phyloP scores from a whole-genome alignment of 2,329 filamentous ascomycete species.

The Orbilia oligospora region DNA sequence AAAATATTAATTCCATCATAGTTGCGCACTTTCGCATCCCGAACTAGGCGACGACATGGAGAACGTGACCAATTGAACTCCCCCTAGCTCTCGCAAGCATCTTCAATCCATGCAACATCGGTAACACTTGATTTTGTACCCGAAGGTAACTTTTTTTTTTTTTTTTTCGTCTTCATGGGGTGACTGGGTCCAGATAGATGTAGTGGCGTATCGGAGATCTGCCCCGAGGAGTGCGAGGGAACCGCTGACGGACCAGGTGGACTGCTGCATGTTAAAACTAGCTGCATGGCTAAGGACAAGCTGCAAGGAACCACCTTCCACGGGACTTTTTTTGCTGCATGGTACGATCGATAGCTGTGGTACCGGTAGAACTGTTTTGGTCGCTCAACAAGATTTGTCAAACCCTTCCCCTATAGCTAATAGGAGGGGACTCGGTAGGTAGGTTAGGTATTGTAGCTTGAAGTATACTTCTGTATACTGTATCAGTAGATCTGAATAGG shows the following conservation, averaged over 20 bases:
- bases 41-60: slow-evolving; percentile 53
- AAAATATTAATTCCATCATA: slow-evolving; percentile 2
- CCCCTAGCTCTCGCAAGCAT: slow-evolving; percentile 7
- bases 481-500: background rate
- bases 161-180: background rate
- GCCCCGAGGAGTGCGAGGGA: slow-evolving; percentile 39
- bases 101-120: slow-evolving; percentile 17
- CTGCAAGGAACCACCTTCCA: slow-evolving; percentile 50
- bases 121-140: slow-evolving; percentile 48
- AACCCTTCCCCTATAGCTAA: background rate
- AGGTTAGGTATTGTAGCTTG: slow-evolving; percentile 12
- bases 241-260: slow-evolving; percentile 15
- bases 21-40: slow-evolving; percentile 28
- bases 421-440: background rate
- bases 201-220: slow-evolving; percentile 53
- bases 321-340: slow-evolving; percentile 7
- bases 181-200: slow-evolving; percentile 24
- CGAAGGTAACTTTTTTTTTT: slow-evolving; percentile 55
- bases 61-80: slow-evolving; percentile 24
- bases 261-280: slow-evolving; percentile 24
- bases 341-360: slow-evolving; percentile 20
- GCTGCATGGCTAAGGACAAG: slow-evolving; percentile 25
- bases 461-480: slow-evolving; percentile 5
- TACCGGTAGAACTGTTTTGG: slow-evolving; percentile 1
- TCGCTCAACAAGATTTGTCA: slow-evolving; percentile 27